Evolutionary conservation across 768 basidiomycete genomes (phyloP), one percentile per base, ranked within the genome.

Genomic region (Cytidiella melzeri): DNA sequence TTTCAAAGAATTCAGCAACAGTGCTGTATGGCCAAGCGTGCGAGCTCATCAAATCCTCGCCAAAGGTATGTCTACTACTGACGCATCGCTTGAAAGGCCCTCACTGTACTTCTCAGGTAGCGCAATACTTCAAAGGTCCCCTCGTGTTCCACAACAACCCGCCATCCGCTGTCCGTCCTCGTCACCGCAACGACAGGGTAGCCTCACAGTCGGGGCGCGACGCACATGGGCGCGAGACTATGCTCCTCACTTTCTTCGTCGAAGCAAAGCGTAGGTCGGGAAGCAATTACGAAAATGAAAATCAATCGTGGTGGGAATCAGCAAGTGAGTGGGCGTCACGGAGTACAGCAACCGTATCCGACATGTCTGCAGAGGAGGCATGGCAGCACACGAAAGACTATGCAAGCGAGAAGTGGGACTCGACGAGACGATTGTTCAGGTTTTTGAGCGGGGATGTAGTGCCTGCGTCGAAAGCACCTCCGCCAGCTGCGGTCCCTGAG

Each of bases 1-100:
- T 91, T 64, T 89, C 90, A n/a, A 81, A 77, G 62, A 92, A 92
- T 62, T 91, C 88, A 23, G 86, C 90, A 4, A 89, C 89, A 3
- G 86, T 88, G 23, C 67, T 92, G 26, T 89, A 90, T 59, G 77
- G 77, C 37, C 73, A 77, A 34, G 73, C 77, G 21, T 80, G 79
- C 59, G 67, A 76, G 25, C 68, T 67, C 45, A 75, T 80, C 48
- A 71, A 73, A 51, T 61, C 62, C 1, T 80, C 78, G 2, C 61
- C 67, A 18, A 66, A 64, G 60, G 77, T 80, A 53, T 37, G 72
- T 61, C 11, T 28, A 28, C 20, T 7, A 23, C n/a, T n/a, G n/a
- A n/a, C n/a, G n/a, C n/a, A n/a, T n/a, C n/a, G n/a, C n/a, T n/a
- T n/a, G n/a, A n/a, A n/a, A n/a, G n/a, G n/a, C n/a, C n/a, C 6